A percentile compares a stretch with the other conserved stretches of the same genome.
Conservation (phyloP, 306 rosid species). For the barrel medic (Medicago truncatula) region MtrunA17r5.0-ANR NC_053044.1:3123501-3124000, state of each 20-base stretch:
- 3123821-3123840: slow-evolving; percentile 70
- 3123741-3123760: slow-evolving; percentile 64
- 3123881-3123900: slow-evolving; percentile 79
- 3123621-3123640: slow-evolving; percentile 82
- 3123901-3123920: slow-evolving; percentile 94
- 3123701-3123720: slow-evolving; percentile 95
- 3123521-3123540: slow-evolving; percentile 84
- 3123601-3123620: slow-evolving; percentile 90
- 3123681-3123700: slow-evolving; percentile 78
- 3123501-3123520: slow-evolving; percentile 92
- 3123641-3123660: slow-evolving; percentile 65
- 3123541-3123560: slow-evolving; percentile 83
- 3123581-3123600: slow-evolving; percentile 87
- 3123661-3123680: slow-evolving; percentile 81
- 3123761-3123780: slow-evolving; percentile 66
- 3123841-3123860: slow-evolving; percentile 57
- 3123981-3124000: slow-evolving; percentile 83
- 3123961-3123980: slow-evolving; percentile 67
- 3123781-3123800: slow-evolving; percentile 76
- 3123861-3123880: slow-evolving; percentile 72
- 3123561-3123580: slow-evolving; percentile 63
- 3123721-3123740: slow-evolving; percentile 90
- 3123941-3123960: slow-evolving; percentile 55
- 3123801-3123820: slow-evolving; percentile 94
- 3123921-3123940: slow-evolving; percentile 70